phyloP scores from a whole-genome alignment of 78 protist genomes.

The Dictyostelium citrinum region DNA sequence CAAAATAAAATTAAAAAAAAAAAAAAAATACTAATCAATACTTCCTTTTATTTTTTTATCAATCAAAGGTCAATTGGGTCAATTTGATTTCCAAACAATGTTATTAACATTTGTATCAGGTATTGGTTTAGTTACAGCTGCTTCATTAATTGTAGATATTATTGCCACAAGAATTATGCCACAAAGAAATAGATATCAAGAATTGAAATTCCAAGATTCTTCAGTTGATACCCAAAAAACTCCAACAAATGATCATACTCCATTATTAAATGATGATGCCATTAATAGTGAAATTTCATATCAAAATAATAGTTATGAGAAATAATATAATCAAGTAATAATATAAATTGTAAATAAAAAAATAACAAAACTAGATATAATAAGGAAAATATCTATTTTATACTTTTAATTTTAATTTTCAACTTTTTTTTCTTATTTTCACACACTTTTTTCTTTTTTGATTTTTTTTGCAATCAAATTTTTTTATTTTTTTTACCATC shows the following conservation, averaged over 20 bases:
- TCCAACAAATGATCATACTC: not conserved
- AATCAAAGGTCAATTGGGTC: constrained; percentile 42
- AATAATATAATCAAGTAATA: not conserved
- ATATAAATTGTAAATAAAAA: not conserved
- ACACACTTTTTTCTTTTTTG: too few species aligned
- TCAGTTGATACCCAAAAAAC: not conserved
- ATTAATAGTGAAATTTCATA: not conserved
- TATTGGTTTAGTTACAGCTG: constrained; percentile 58
- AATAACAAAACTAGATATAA: not conserved
- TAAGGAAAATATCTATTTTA: too few species aligned
- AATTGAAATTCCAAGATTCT: constrained; percentile 43
- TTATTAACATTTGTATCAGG: constrained; percentile 61
- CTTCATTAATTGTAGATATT: constrained; percentile 58
- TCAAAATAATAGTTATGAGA: not conserved
- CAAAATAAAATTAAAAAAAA: too few species aligned
- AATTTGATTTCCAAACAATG: constrained; percentile 69
- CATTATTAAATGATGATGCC: not conserved
- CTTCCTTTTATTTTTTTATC: too few species aligned
- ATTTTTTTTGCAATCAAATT: too few species aligned
- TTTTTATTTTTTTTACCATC: too few species aligned
- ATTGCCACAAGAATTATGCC: constrained; percentile 41
- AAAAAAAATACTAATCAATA: too few species aligned
- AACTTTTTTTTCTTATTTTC: too few species aligned
- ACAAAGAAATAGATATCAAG: constrained; percentile 14
- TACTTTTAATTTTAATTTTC: too few species aligned